A percentile compares a stretch with the other conserved stretches of the same genome.
Evolutionary conservation across 768 basidiomycete species (phyloP).

Genomic region (Baorangia bicolor): DNA sequence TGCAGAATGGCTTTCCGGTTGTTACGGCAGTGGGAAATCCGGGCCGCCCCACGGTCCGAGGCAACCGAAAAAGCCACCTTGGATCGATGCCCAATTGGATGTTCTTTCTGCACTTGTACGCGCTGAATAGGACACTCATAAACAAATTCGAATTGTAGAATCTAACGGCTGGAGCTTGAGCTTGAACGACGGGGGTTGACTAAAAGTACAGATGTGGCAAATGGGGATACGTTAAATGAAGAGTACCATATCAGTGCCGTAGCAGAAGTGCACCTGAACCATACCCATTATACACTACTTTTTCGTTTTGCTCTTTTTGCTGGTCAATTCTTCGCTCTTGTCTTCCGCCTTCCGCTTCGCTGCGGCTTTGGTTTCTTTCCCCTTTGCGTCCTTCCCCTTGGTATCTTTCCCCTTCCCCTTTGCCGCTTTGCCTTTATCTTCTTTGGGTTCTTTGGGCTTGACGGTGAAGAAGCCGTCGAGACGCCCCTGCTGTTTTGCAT

Average conservation of each 20-base stretch:
- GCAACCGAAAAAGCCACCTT: not conserved
- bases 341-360: conserved; percentile 34
- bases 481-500: conserved; percentile 92
- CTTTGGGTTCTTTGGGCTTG: conserved; percentile 57
- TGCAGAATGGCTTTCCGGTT: not conserved
- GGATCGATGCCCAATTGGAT: not conserved
- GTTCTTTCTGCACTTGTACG: not conserved
- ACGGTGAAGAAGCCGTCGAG: conserved; percentile 93
- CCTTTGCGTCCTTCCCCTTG: conserved; percentile 42
- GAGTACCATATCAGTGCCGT: not conserved
- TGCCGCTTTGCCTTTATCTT: conserved; percentile 42
- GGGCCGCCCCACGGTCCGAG: not conserved
- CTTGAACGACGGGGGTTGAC: not conserved
- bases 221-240: conserved; percentile 8
- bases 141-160: not conserved
- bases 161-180: not conserved
- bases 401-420: conserved; percentile 41
- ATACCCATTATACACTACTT: conserved; percentile 29
- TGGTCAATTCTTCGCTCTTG: conserved; percentile 29
- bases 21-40: not conserved
- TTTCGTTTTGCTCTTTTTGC: conserved; percentile 44
- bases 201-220: conserved; percentile 18
- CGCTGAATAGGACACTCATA: not conserved
- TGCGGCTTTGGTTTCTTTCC: conserved; percentile 13
- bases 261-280: not conserved